Evolutionary conservation across 371 early-diverging fungal genomes (phyloP), one percentile per base, ranked within the genome.

Genomic region (Syncephalis plumigaleata): DNA sequence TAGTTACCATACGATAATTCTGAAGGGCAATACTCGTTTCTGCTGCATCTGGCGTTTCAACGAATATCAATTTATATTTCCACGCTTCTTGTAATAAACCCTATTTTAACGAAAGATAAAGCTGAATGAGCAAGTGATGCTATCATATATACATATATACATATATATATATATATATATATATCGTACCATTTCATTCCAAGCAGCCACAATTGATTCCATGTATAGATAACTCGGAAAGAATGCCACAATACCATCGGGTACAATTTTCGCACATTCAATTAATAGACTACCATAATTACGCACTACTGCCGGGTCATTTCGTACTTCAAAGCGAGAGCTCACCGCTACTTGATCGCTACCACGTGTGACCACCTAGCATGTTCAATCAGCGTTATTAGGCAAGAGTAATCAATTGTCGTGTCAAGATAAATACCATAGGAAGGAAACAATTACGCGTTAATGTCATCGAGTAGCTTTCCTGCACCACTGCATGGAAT

Each of bases 221-320:
- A 99, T 91, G 62, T 98, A 99, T 17, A 94, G 64, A 68, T 99
- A 99, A 44, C 89, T 89, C 0, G 99, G 99, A 65, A 99, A 99
- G 68, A 99, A 99, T 45, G 89, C 87, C 0, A 98, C 98, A 9
- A 99, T 68, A 15, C 99, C 99, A 59, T 99, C 99, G 0, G 99
- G 99, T 0, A 95, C 93, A 38, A 84, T 73, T 53, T 87, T 84
- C 31, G 91, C 74, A 66, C 87, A 84, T 57, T 98, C 98, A 18
- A 97, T 77, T 55, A 99, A 70, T 46, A 99, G 84, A 55, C 90
- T 87, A 37, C 98, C 99, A 68, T 93, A 99, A 64, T 99, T 99
- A 49, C 99, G 75, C 15, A 99, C 98, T 1, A 99, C 98, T 0
- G 98, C 93, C 22, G 96, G 88, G 59, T 98, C 99, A 58, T 91